Evolutionary conservation across 2,329 filamentous ascomycete genomes (phyloP).

Genomic region (Aspergillus sp.): DNA sequence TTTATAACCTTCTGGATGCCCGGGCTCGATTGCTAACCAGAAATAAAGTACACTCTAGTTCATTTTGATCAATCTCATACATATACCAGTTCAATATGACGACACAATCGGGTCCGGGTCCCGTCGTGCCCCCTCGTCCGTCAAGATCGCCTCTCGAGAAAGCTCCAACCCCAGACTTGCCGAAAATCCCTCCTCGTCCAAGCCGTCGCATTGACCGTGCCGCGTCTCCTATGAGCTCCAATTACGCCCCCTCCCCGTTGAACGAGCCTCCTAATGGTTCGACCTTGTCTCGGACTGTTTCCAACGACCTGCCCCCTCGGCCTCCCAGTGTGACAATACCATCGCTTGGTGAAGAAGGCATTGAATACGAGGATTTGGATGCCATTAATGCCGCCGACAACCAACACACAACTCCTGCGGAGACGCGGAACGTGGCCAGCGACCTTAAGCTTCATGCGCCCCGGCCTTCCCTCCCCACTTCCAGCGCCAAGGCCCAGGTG

Average conservation of each 20-base stretch:
- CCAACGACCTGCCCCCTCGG: constrained; percentile 50
- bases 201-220: constrained; percentile 68
- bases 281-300: constrained; percentile 31
- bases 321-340: constrained; percentile 79
- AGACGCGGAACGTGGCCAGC: constrained; percentile 74
- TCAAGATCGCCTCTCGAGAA: constrained; percentile 53
- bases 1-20: not conserved
- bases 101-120: constrained; percentile 43
- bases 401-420: constrained; percentile 56
- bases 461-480: constrained; percentile 77
- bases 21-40: not conserved
- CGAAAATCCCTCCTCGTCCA: constrained; percentile 78
- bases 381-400: constrained; percentile 46
- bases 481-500: constrained; percentile 80
- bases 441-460: constrained; percentile 87
- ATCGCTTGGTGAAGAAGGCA: constrained; percentile 83
- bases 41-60: not conserved
- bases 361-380: constrained; percentile 72
- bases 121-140: constrained; percentile 64
- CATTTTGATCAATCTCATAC: constrained; percentile 3
- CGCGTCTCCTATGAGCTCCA: constrained; percentile 71
- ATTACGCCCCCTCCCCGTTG: constrained; percentile 81
- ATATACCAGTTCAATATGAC: constrained; percentile 31
- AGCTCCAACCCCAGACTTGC: constrained; percentile 52
- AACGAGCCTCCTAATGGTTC: constrained; percentile 62